A percentile compares a stretch with the other conserved stretches of the same genome.
These are phyloP conservation scores for Fusarium sp. DNA, from an alignment of 2,329 filamentous ascomycete genomes.

Conservation along the genomic window DNA sequence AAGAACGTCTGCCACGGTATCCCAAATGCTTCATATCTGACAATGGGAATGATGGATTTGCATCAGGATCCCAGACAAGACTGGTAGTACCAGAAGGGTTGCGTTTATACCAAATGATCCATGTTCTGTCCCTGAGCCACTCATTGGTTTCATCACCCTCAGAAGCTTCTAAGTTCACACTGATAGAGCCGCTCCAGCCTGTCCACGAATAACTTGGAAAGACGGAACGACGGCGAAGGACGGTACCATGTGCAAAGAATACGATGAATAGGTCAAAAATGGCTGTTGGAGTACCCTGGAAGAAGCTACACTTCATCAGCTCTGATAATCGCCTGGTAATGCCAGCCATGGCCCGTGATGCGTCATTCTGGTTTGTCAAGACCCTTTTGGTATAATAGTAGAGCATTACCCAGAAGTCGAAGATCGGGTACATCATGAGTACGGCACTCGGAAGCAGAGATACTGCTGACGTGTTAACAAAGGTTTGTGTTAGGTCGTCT, in stretches of 20 bases:
- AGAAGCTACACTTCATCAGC: rapidly evolving
- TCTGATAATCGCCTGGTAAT: neutral
- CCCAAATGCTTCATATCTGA: rapidly evolving
- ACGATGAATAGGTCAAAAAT: rapidly evolving
- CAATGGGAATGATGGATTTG: neutral
- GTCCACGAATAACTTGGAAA: neutral
- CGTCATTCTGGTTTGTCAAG: neutral
- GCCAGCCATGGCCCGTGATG: neutral
- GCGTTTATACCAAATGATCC: rapidly evolving
- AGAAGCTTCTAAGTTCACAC: rapidly evolving
- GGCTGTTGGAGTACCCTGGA: rapidly evolving
- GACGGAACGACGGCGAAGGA: rapidly evolving
- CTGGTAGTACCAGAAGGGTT: rapidly evolving
- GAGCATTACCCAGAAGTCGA: rapidly evolving
- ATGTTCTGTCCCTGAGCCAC: rapidly evolving
- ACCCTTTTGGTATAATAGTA: neutral
- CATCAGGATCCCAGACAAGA: neutral
- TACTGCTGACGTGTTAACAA: rapidly evolving
- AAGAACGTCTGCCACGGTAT: neutral
- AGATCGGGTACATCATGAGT: rapidly evolving
- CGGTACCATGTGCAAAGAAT: rapidly evolving
- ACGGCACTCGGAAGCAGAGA: neutral
- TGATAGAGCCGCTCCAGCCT: neutral
- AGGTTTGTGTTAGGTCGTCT: neutral
- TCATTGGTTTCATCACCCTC: rapidly evolving